Base-by-base conservation (phyloP, 164 flowering plant genomes). In the Tetracentron sinense region DNA sequence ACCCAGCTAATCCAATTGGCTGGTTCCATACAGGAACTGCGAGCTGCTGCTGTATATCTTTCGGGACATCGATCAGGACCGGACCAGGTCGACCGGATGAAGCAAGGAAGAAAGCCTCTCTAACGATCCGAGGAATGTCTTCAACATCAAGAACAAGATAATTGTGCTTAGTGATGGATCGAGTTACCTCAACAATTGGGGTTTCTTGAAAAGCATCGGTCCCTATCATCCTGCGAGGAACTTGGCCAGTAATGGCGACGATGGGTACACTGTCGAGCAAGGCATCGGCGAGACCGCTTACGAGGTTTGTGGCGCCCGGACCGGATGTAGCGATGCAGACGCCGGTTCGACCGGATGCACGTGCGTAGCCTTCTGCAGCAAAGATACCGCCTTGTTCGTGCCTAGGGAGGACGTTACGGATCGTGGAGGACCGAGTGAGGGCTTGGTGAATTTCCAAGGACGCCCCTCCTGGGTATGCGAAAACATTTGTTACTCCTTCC, bases 401-500 rank as follows among this genome's bases (percentile, higher is more conserved):
- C 7, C 86, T 77, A 2, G 88, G 87, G 20, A 87, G 81, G 53
- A 82, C 71, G 60, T 83, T 85, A 0, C 73, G 62, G 64, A 87
- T 83, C 7, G 62, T 42, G 6, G 29, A 6, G 44, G 88, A 87
- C 53, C 88, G 79, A 7, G 88, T 85, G 31, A 87, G 79, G 6
- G 92, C 88, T 56, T 87, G 89, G 65, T 87, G 89, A 62, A 84
- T 87, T 76, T 85, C 92, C 88, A 85, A 55, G 21, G 89, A 85
- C 0, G 89, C 88, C 19, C 89, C 86, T 0, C 92, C 92, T 0
- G 92, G 92, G 58, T 85, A 85, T 6, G 85, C 86, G 60, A 83
- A 85, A 42, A 85, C 88, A 38, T 67, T 30, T 14, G 70, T 73
- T 7, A 87, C 89, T 5, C 88, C 89, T 26, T 79, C 78, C 5